phyloP scores from a whole-genome alignment of 1,284 basidiomycete species.

The Cryptococcus neoformans region DNA sequence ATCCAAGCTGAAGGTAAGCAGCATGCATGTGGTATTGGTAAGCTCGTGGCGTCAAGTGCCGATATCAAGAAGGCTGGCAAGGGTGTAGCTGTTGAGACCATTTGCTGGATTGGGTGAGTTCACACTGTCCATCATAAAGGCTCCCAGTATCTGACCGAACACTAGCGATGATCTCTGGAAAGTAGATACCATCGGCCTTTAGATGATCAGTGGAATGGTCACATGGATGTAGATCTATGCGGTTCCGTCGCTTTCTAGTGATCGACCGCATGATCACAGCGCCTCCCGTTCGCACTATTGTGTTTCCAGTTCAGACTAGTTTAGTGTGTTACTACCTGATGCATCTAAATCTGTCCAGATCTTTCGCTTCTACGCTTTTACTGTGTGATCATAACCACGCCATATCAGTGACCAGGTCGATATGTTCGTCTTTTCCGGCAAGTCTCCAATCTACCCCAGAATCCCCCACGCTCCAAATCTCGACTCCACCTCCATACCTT shows the following conservation, averaged over 20 bases:
- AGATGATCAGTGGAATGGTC: not conserved
- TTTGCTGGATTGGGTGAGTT: conserved; percentile 53
- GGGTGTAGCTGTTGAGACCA: conserved; percentile 83
- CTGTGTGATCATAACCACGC: conserved; percentile 26
- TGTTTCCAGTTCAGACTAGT: too few species aligned
- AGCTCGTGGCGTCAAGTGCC: conserved; percentile 77
- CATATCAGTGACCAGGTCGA: conserved; percentile 55
- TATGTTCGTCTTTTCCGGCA: conserved; percentile 61
- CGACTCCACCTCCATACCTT: conserved; percentile 37
- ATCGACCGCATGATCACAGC: too few species aligned
- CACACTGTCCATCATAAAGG: not conserved
- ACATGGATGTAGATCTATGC: not conserved
- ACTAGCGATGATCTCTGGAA: conserved; percentile 86
- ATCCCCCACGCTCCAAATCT: conserved; percentile 36
- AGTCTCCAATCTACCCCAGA: conserved; percentile 38
- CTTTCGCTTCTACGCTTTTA: too few species aligned
- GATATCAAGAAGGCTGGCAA: conserved; percentile 90
- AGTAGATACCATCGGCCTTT: conserved; percentile 58
- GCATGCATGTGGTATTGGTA: conserved; percentile 82
- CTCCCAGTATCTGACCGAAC: not conserved
- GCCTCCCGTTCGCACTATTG: too few species aligned
- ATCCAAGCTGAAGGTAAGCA: conserved; percentile 97
- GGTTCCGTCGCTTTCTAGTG: not conserved
- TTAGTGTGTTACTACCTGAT: too few species aligned
- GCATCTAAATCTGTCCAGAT: too few species aligned